phyloP scores from a whole-genome alignment of 1,284 basidiomycete species.

The Sanguinoderma infundibulare region DNA sequence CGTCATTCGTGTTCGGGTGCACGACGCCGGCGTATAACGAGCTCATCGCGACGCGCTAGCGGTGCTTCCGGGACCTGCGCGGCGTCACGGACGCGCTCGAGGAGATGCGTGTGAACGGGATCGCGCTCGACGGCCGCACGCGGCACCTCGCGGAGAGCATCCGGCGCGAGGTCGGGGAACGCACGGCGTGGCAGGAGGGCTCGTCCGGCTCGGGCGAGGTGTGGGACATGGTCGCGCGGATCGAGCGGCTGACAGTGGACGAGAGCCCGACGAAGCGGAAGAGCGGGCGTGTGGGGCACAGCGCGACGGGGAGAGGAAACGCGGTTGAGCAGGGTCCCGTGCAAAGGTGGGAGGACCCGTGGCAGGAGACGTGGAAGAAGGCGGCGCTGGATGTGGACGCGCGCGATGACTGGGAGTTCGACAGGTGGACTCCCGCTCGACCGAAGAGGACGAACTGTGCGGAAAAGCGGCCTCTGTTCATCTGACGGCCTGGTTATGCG shows the following conservation, averaged over 20 bases:
- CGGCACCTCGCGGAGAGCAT: conserved; percentile 65
- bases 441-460: neutral
- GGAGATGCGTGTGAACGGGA: conserved; percentile 84
- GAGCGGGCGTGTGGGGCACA: neutral
- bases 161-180: conserved; percentile 63
- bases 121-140: conserved; percentile 67
- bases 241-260: conserved; percentile 41
- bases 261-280: neutral
- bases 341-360: conserved; percentile 24
- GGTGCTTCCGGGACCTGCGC: conserved; percentile 77
- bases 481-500: neutral
- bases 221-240: conserved; percentile 40
- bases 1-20: conserved; percentile 87
- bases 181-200: conserved; percentile 54
- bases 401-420: conserved; percentile 28
- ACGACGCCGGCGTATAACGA: conserved; percentile 87
- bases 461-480: neutral
- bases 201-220: conserved; percentile 48
- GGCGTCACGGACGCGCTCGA: conserved; percentile 73
- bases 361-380: conserved; percentile 31
- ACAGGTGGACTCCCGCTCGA: conserved; percentile 28
- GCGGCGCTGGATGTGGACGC: conserved; percentile 20
- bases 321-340: neutral
- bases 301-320: neutral
- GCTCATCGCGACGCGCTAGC: conserved; percentile 80